Evolutionary conservation across 495 filamentous ascomycete species (phyloP).

Genomic region (Ascobolus immersus): DNA sequence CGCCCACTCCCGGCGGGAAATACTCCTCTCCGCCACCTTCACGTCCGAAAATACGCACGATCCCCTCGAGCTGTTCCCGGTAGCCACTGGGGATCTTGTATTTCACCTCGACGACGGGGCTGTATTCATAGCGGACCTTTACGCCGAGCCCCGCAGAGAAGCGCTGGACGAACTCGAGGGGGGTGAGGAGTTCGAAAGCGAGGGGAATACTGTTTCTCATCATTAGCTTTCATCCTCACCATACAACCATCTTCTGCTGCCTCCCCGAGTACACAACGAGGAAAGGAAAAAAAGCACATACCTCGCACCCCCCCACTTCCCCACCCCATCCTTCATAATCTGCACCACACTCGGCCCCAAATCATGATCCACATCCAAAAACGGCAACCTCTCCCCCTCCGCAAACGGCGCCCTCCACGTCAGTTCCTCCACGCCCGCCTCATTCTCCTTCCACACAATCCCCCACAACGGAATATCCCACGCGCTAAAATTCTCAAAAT

Average conservation of each 20-base stretch:
- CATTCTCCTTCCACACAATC: slow-evolving; percentile 70
- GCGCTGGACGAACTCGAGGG: slow-evolving; percentile 49
- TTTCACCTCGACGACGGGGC: slow-evolving; percentile 47
- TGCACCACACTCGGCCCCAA: slow-evolving; percentile 84
- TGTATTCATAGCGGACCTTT: slow-evolving; percentile 48
- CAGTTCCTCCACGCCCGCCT: slow-evolving; percentile 45
- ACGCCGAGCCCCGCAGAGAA: slow-evolving; percentile 58
- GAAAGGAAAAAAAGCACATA: slow-evolving; percentile 19
- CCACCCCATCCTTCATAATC: slow-evolving; percentile 76
- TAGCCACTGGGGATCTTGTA: slow-evolving; percentile 76
- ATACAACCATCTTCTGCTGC: background rate
- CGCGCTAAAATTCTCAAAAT: slow-evolving; percentile 97
- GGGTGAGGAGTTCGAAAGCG: slow-evolving; percentile 74
- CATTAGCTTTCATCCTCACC: background rate
- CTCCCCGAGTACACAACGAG: background rate
- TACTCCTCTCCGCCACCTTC: slow-evolving; percentile 37
- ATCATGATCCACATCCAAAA: slow-evolving; percentile 92
- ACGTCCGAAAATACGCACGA: slow-evolving; percentile 38
- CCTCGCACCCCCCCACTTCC: slow-evolving; percentile 64
- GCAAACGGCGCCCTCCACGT: slow-evolving; percentile 89
- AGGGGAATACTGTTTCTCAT: slow-evolving; percentile 43
- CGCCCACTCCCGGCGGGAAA: slow-evolving; percentile 36
- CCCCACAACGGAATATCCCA: slow-evolving; percentile 77
- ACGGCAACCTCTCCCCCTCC: slow-evolving; percentile 65
- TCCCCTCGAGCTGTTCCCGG: slow-evolving; percentile 55